Base-by-base conservation (phyloP, 331 rosid genomes). In the Pyracantha coccinea region DNA sequence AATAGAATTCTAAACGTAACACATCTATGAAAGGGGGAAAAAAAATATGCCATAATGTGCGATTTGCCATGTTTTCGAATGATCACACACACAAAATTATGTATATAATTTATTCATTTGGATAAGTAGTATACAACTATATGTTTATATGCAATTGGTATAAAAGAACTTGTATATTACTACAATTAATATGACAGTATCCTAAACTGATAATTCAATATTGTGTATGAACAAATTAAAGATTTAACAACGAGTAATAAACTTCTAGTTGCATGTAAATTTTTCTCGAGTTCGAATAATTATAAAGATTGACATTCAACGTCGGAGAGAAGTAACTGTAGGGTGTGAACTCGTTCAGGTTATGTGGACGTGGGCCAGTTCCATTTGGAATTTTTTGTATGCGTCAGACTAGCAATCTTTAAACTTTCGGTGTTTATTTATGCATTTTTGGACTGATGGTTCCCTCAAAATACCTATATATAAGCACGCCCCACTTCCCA, bases 381-480 rank as follows among this genome's bases (percentile, higher is more conserved):
- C 55, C 73, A 23, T 75, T 77, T 79, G 89, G 91, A 91, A 86
- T 86, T 93, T 88, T 86, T 72, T 85, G 85, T 72, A 32, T 79
- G 85, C 83, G 80, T 52, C 77, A 66, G 47, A 81, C 97, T 86
- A 87, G 92, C 83, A 81, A 88, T 87, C 87, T 79, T 23, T 12
- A 78, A 68, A 71, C 98, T 93, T 93, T 93, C 97, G 98, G 98
- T 79, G 93, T 82, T 50, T 50, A 15, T 2, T 63, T 65, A 11
- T 62, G 44, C 25, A 61, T 75, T 80, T 85, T 79, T 80, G 79
- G 87, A 85, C 83, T 71, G 72, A 77, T 78, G 83, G 82, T 85
- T 82, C 77, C 67, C 67, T 59, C 66, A 61, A 41, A 38, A 70
- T 12, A 29, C 75, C 82, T 79, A 86, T 86, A 86, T 74, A 90